phyloP scores from a whole-genome alignment of 768 basidiomycete species.

The Pleurotus salmoneostramineus region DNA sequence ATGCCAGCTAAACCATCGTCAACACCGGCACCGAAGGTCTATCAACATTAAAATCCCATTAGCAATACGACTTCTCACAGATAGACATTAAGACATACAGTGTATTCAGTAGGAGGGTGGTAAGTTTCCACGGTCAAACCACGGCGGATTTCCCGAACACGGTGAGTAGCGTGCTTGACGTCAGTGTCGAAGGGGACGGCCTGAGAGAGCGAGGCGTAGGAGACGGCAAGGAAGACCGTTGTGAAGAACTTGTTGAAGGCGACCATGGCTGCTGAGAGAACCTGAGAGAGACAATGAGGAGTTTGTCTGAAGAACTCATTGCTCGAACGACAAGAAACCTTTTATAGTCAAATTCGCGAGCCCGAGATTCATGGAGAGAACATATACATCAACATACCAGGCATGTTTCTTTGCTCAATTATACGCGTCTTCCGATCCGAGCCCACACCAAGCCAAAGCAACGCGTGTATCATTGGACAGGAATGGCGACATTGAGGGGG shows the following conservation, averaged over 20 bases:
- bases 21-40: not conserved
- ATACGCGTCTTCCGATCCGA: not conserved
- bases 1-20: constrained; percentile 21
- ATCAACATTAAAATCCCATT: not conserved
- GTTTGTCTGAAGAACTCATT: not conserved
- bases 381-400: not conserved
- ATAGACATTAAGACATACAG: constrained; percentile 17
- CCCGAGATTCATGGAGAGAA: not conserved
- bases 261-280: not conserved
- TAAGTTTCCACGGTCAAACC: constrained; percentile 26
- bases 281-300: not conserved
- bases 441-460: not conserved
- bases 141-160: constrained; percentile 22
- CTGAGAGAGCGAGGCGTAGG: constrained; percentile 19
- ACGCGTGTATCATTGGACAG: not conserved
- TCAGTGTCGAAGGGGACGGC: constrained; percentile 21
- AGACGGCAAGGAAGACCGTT: constrained; percentile 23
- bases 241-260: constrained; percentile 21
- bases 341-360: not conserved
- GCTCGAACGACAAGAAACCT: not conserved
- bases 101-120: constrained; percentile 30
- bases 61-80: not conserved
- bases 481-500: not conserved
- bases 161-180: constrained; percentile 29
- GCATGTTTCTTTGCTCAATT: not conserved